These are phyloP conservation scores for Linnemannia hyalina DNA, from an alignment of 192 early-diverging fungal genomes.

Conservation along the genomic window DNA sequence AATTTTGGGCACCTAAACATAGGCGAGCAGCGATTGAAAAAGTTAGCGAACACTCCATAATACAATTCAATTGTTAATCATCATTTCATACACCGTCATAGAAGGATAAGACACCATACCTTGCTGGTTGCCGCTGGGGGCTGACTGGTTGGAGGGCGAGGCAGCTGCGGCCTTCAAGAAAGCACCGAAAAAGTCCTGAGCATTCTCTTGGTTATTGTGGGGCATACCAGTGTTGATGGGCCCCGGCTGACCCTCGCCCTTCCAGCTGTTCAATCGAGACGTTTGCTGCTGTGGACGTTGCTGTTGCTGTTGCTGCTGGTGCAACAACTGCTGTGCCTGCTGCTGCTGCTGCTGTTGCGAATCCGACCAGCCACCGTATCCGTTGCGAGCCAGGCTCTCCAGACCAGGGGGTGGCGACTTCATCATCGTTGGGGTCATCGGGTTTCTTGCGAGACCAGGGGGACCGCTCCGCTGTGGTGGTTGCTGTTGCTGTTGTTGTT, in stretches of 20 bases:
- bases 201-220: slow-evolving; percentile 48
- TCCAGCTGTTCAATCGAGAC: slow-evolving; percentile 27
- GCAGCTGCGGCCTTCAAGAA: slow-evolving; percentile 70
- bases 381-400: slow-evolving; percentile 35
- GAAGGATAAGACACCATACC: not conserved
- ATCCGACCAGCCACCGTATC: slow-evolving; percentile 30
- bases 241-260: slow-evolving; percentile 10
- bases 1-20: not conserved
- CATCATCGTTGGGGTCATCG: slow-evolving; percentile 37
- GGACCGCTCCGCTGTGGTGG: slow-evolving; percentile 16
- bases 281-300: slow-evolving; percentile 20
- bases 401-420: slow-evolving; percentile 64
- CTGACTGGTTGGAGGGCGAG: slow-evolving; percentile 15
- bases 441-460: slow-evolving; percentile 21
- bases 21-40: not conserved
- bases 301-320: slow-evolving; percentile 8
- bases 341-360: slow-evolving; percentile 33
- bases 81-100: not conserved
- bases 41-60: not conserved
- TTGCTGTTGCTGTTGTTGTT: slow-evolving; percentile 20
- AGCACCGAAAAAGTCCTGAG: slow-evolving; percentile 71
- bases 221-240: not conserved
- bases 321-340: slow-evolving; percentile 28
- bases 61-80: not conserved
- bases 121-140: not conserved